Conservation (phyloP, 1,284 basidiomycete genomes). For the Exobasidium rhododendri region DNA sequence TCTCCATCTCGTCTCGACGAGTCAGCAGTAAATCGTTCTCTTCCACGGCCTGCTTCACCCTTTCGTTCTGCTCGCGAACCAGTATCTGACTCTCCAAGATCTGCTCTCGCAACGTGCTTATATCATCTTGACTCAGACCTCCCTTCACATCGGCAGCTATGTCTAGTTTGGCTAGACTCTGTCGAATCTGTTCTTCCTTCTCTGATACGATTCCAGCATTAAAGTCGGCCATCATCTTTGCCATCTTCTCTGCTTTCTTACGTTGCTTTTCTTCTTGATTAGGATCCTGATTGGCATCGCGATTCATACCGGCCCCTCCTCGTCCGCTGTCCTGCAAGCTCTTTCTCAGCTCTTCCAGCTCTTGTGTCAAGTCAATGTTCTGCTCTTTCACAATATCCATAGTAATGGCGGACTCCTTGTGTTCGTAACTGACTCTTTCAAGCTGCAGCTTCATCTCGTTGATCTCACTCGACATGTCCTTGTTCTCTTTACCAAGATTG, state of each 20-base stretch:
- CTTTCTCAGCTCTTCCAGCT: conserved; percentile 76
- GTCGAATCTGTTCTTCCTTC: conserved; percentile 85
- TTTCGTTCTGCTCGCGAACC: conserved; percentile 82
- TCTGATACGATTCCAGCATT: conserved; percentile 75
- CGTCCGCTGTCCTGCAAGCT: conserved; percentile 30
- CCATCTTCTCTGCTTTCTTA: conserved; percentile 98
- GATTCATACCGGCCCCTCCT: conserved; percentile 58
- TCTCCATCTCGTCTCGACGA: conserved; percentile 82
- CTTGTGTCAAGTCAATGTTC: conserved; percentile 78
- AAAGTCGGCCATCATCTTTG: conserved; percentile 99
- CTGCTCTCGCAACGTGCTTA: conserved; percentile 76
- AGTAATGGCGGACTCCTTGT: conserved; percentile 90
- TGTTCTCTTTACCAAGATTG: conserved; percentile 39
- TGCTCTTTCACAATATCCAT: conserved; percentile 95
- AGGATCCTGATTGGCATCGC: conserved; percentile 65
- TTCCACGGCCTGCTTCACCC: conserved; percentile 82
- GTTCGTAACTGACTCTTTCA: conserved; percentile 88
- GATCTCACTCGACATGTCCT: conserved; percentile 60
- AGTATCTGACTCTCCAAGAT: conserved; percentile 82
- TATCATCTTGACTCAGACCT: conserved; percentile 66
- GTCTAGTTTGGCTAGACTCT: conserved; percentile 77
- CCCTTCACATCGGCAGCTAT: conserved; percentile 35
- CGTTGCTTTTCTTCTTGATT: conserved; percentile 94
- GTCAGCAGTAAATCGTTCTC: conserved; percentile 82
- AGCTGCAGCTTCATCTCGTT: conserved; percentile 88